Evolutionary conservation across 2,329 filamentous ascomycete species (phyloP).

Genomic region (Colletotrichum sp.): DNA sequence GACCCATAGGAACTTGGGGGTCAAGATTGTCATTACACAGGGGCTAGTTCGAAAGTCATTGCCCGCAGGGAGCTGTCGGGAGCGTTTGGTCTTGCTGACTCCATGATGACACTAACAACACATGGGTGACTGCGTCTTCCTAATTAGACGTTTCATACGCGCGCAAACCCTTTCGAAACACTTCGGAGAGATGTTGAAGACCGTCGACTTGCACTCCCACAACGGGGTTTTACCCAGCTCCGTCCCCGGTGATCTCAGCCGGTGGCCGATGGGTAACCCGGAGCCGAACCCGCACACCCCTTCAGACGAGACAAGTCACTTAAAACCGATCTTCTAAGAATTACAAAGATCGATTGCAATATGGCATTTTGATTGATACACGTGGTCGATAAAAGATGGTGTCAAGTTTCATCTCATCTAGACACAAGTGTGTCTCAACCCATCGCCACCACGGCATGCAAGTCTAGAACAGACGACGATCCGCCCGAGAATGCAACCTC

Average conservation of each 20-base stretch:
- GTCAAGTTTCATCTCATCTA: neutral
- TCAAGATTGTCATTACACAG: no score
- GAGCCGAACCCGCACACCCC: neutral
- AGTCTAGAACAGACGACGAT: neutral
- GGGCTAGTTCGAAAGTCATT: no score
- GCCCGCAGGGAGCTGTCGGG: no score
- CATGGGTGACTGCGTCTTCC: no score
- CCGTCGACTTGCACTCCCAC: fast-evolving
- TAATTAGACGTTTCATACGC: no score
- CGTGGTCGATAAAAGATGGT: neutral
- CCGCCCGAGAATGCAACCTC: neutral
- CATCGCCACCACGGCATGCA: neutral
- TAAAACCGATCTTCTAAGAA: neutral
- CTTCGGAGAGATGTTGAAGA: fast-evolving
- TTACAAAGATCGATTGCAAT: neutral
- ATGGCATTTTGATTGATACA: neutral
- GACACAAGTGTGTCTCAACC: neutral
- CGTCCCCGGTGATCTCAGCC: neutral
- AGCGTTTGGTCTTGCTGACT: no score
- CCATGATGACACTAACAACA: no score
- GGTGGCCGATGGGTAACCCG: neutral
- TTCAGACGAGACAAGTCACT: neutral
- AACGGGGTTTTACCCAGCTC: neutral
- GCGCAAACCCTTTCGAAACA: no score
- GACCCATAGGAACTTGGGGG: no score